A percentile compares a stretch with the other conserved stretches of the same genome.
phyloP scores from a whole-genome alignment of 2,329 filamentous ascomycete species.

The Beauveria rudraprayagi region DNA sequence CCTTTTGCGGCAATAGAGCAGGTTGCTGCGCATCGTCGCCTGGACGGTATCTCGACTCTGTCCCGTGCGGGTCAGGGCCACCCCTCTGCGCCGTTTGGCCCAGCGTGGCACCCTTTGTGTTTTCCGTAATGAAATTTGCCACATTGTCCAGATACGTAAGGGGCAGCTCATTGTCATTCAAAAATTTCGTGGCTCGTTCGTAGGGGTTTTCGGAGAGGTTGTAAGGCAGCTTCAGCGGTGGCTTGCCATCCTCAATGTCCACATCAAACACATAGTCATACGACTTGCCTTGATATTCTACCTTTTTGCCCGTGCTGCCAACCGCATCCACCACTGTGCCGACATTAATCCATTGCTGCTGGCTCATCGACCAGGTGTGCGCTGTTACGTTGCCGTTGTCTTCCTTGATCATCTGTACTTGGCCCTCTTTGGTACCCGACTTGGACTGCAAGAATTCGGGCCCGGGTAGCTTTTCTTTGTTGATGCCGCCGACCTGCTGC shows the following conservation, averaged over 20 bases:
- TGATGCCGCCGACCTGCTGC: conserved; percentile 73
- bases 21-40: conserved; percentile 46
- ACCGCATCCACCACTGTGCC: conserved; percentile 91
- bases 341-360: conserved; percentile 74
- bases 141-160: conserved; percentile 85
- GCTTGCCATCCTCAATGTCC: conserved; percentile 90
- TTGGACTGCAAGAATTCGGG: conserved; percentile 78
- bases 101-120: conserved; percentile 80
- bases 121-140: conserved; percentile 83
- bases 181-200: conserved; percentile 83
- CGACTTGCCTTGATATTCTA: conserved; percentile 70
- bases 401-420: conserved; percentile 86
- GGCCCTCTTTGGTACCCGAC: conserved; percentile 88
- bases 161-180: conserved; percentile 80
- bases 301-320: conserved; percentile 72
- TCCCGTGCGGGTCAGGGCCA: conserved; percentile 63
- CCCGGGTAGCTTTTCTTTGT: conserved; percentile 86
- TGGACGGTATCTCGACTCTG: conserved; percentile 70
- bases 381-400: conserved; percentile 74
- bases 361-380: conserved; percentile 72
- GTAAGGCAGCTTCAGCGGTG: conserved; percentile 86
- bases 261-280: conserved; percentile 98
- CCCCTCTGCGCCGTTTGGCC: conserved; percentile 49
- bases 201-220: conserved; percentile 91
- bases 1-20: conserved; percentile 66